These are phyloP conservation scores for Blastocystis sp. DNA, from an alignment of 352 stramenopile species.

Conservation along the genomic window DNA sequence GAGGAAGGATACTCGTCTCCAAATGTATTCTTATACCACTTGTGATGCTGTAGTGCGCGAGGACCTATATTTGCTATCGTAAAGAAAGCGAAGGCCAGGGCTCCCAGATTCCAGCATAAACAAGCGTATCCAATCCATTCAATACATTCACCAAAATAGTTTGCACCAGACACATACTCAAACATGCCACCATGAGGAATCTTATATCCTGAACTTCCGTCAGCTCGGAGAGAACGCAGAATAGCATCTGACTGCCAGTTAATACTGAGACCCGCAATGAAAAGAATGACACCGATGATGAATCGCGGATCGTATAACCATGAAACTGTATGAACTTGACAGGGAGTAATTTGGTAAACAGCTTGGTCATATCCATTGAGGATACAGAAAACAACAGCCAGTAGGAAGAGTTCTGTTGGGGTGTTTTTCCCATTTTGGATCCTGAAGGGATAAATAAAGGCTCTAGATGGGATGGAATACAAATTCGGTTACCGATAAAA, in stretches of 20 bases:
- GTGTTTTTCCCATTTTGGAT: conserved; percentile 68
- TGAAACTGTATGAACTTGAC: conserved; percentile 46
- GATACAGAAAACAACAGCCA: conserved; percentile 67
- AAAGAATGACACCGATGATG: conserved; percentile 66
- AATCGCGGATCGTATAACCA: conserved; percentile 64
- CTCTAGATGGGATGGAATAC: neutral
- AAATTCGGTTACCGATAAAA: conserved; percentile 66
- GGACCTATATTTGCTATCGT: conserved; percentile 72
- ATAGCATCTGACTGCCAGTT: conserved; percentile 70
- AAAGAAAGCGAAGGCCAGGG: conserved; percentile 69
- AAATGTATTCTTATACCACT: conserved; percentile 73
- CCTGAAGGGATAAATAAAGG: conserved; percentile 72
- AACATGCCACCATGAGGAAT: conserved; percentile 72
- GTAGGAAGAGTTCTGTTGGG: conserved; percentile 68
- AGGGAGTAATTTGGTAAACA: conserved; percentile 63
- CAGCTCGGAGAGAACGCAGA: conserved; percentile 68
- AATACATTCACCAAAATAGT: conserved; percentile 75
- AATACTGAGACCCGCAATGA: conserved; percentile 67
- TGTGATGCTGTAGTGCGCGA: conserved; percentile 70
- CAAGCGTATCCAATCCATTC: conserved; percentile 75
- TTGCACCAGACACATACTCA: conserved; percentile 70
- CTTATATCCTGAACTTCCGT: conserved; percentile 67
- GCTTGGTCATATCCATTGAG: conserved; percentile 70
- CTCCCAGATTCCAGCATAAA: conserved; percentile 63
- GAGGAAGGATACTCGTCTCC: conserved; percentile 68